phyloP scores from a whole-genome alignment of 2,329 filamentous ascomycete species.

The Chaetomium sp. region DNA sequence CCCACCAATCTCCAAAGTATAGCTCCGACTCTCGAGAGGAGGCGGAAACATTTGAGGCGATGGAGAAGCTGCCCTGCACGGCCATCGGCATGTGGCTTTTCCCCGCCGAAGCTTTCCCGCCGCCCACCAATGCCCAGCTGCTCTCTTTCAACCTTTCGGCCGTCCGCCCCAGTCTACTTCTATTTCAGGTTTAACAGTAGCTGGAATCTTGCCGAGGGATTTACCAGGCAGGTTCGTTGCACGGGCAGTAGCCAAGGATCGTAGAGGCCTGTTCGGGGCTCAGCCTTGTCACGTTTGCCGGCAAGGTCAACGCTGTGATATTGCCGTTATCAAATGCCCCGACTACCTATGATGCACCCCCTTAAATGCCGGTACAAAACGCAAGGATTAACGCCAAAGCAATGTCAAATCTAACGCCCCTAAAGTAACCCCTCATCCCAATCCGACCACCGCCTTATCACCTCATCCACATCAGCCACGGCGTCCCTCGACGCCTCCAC shows the following conservation, averaged over 20 bases:
- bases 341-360: conserved; percentile 3
- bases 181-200: conserved; percentile 9
- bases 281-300: neutral
- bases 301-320: neutral
- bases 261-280: neutral
- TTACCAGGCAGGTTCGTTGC: conserved; percentile 9
- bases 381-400: neutral
- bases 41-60: conserved; percentile 4
- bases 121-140: neutral
- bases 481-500: conserved; percentile 73
- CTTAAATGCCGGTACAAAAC: neutral
- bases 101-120: conserved; percentile 1
- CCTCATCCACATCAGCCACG: conserved; percentile 65
- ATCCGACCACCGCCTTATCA: conserved; percentile 75
- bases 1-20: neutral
- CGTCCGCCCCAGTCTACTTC: conserved; percentile 7
- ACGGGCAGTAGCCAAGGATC: neutral
- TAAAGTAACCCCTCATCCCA: conserved; percentile 65
- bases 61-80: conserved; percentile 14
- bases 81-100: conserved; percentile 19
- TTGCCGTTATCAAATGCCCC: neutral
- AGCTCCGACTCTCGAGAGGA: neutral
- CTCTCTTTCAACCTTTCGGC: conserved; percentile 9
- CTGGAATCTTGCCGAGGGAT: neutral
- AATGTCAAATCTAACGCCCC: neutral